phyloP scores from a whole-genome alignment of 306 rosid species.

The Crotalaria pallida region DNA sequence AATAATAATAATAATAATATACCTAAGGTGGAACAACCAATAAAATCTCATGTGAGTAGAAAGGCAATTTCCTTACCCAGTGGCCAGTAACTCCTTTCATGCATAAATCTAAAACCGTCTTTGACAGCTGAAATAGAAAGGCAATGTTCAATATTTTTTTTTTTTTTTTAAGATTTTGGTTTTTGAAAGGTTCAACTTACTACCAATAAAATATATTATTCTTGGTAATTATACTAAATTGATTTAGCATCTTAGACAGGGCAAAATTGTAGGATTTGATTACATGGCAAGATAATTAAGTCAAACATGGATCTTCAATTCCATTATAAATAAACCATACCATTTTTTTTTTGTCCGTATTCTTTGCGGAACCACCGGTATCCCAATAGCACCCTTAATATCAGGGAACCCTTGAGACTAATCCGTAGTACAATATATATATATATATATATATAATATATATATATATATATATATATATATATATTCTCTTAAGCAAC shows the following conservation, averaged over 20 bases:
- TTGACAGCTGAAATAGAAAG: neutral
- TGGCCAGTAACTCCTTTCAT: no score
- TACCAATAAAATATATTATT: neutral
- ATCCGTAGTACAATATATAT: no score
- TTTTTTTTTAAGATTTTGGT: neutral
- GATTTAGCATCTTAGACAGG: conserved; percentile 8
- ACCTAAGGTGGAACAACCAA: no score
- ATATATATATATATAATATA: no score
- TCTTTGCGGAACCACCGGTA: no score
- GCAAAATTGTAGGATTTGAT: conserved; percentile 16
- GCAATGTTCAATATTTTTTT: neutral
- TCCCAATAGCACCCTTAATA: no score
- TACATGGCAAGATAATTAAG: neutral
- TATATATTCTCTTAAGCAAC: neutral
- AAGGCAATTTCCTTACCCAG: no score
- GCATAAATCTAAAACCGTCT: neutral
- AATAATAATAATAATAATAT: no score
- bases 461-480: no score
- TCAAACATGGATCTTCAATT: neutral
- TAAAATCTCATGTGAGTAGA: no score
- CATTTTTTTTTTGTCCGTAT: no score
- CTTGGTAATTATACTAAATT: neutral
- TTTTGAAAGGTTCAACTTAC: neutral
- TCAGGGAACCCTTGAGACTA: no score
- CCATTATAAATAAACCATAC: neutral